A percentile compares a stretch with the other conserved stretches of the same genome.
These are phyloP conservation scores for Fusarium pininemorale DNA, from an alignment of 2,329 filamentous ascomycete species.

Conservation along the genomic window DNA sequence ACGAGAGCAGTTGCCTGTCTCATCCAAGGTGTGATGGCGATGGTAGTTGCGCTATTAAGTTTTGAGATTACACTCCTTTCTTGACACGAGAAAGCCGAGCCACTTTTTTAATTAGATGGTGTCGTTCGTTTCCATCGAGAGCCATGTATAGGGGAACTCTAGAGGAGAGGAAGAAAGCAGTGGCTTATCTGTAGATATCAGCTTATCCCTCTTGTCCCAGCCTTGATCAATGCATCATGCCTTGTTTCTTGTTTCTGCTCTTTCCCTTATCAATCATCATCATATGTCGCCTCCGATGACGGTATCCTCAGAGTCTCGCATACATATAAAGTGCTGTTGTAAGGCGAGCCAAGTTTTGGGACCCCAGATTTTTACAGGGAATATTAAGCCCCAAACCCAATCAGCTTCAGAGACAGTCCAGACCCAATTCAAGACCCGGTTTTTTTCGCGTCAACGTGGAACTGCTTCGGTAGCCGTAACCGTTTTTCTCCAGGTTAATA, in stretches of 20 bases:
- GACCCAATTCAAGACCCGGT: conserved; percentile 26
- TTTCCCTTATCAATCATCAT: conserved; percentile 30
- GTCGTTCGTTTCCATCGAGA: conserved; percentile 19
- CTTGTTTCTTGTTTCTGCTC: conserved; percentile 17
- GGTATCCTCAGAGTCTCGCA: conserved; percentile 8
- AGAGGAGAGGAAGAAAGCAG: background rate
- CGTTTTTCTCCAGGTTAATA: conserved; percentile 30
- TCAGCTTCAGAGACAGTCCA: conserved; percentile 22
- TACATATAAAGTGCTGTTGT: conserved; percentile 8
- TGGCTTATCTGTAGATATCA: background rate
- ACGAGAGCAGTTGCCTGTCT: conserved; percentile 35
- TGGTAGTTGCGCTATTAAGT: conserved; percentile 16
- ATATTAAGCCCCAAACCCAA: conserved; percentile 17
- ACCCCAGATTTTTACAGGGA: conserved; percentile 35
- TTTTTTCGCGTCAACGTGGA: conserved; percentile 37
- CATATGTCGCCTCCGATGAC: conserved; percentile 27
- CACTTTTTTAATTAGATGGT: conserved; percentile 37
- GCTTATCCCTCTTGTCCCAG: background rate
- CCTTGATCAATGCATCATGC: background rate
- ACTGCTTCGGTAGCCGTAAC: conserved; percentile 35
- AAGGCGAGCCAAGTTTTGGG: conserved; percentile 28
- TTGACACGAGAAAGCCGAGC: conserved; percentile 26
- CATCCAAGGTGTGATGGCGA: conserved; percentile 15
- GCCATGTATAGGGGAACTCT: background rate
- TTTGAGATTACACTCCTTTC: conserved; percentile 34